Evolutionary conservation across 148 eudicot species (phyloP), one percentile per base, ranked within the genome.

Genomic region (Pharnaceum exiguum): DNA sequence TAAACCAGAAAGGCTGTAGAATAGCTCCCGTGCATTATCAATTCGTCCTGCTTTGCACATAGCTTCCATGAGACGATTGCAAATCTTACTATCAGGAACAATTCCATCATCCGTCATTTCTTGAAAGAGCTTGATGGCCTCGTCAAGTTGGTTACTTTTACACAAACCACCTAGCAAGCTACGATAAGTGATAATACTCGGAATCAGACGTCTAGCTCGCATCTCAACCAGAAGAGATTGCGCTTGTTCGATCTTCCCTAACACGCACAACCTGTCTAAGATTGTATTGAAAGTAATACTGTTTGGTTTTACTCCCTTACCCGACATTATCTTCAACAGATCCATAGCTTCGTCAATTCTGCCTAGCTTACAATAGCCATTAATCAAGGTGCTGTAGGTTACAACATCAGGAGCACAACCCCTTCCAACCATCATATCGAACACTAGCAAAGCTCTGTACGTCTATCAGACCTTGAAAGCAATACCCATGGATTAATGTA

Each of bases 401-500:
- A 78, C 19, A 63, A 35, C 39, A 66, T 67, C 51, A 22, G 28
- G 33, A 19, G 24, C 43, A 46, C 51, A 22, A 17, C 81, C 75
- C 19, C 39, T 59, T 48, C 28, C 29, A 43, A 7, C 47, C 76
- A 75, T 60, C 16, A 24, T 31, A 50, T 45, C 50, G 32, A 78
- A 59, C 35, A 71, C 28, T 2, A 55, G 37, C 27, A 21, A 30
- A 8, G 79, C 73, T 23, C 58, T 71, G 43, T n/a, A n/a, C n/a
- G n/a, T 70, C 71, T 25, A 74, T 46, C 57, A 51, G 43, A 7
- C 82, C 79, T 44, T 47, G 46, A 45, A 11, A 32, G 60, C 82
- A 51, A 45, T 23, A 46, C 36, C 60, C 60, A 53, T 60, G 32
- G 22, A 53, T 43, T 37, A 55, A 30, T 62, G 46, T 28, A 46